Percentiles rank a stretch among this genome's conserved stretches.
Conservation (phyloP, 306 rosid species). For the Rosa lucieae region DNA sequence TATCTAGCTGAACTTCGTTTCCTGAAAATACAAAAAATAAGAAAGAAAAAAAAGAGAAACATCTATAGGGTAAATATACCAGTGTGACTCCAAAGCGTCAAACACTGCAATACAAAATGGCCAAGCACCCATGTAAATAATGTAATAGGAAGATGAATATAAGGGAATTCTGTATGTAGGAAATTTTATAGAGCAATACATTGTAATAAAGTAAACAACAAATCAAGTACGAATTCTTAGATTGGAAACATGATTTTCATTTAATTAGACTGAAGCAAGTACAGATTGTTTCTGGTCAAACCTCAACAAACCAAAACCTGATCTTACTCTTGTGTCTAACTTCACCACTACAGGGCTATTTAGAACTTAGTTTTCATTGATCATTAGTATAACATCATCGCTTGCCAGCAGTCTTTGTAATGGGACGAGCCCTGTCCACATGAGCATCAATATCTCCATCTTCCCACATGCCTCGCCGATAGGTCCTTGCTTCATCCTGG, state of each 20-base stretch:
- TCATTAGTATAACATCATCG: slow-evolving; percentile 32
- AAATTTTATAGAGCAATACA: no score
- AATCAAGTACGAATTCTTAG: neutral
- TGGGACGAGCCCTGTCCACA: slow-evolving; percentile 63
- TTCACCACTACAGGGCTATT: neutral
- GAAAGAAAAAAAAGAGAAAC: no score
- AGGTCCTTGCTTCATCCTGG: slow-evolving; percentile 75
- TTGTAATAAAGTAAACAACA: neutral
- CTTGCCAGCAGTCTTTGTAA: slow-evolving; percentile 58
- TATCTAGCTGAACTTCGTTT: no score
- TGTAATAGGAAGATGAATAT: no score
- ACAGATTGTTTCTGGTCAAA: neutral
- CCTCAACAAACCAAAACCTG: neutral
- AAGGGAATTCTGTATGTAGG: no score
- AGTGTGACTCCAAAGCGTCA: no score
- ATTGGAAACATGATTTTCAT: neutral
- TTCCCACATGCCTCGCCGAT: slow-evolving; percentile 80
- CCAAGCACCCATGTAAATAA: no score
- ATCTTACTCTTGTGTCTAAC: neutral
- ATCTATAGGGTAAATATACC: no score
- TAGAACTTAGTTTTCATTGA: slow-evolving; percentile 14
- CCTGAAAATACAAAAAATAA: no score
- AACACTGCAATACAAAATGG: no score
- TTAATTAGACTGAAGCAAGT: neutral
- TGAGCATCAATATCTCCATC: slow-evolving; percentile 84